Conservation (phyloP, 805 yeast species). For the Saturnispora sekii region DNA sequence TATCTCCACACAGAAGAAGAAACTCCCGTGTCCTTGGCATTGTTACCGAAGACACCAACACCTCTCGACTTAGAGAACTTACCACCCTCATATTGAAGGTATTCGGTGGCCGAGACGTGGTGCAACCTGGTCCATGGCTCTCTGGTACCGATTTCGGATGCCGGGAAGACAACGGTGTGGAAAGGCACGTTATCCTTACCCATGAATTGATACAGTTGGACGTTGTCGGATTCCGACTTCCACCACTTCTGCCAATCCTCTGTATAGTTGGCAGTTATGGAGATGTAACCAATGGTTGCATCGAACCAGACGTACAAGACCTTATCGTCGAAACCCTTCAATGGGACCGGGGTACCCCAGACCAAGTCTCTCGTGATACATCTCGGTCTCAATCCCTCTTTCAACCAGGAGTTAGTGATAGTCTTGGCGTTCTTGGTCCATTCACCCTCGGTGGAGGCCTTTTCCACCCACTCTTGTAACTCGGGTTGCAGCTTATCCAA, state of each 20-base stretch:
- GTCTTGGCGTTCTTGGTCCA: conserved; percentile 92
- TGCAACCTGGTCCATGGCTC: conserved; percentile 87
- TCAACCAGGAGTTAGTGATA: conserved; percentile 89
- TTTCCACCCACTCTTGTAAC: conserved; percentile 60
- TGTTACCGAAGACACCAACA: conserved; percentile 96
- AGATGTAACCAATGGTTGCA: conserved; percentile 93
- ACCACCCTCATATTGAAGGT: conserved; percentile 95
- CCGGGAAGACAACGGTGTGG: conserved; percentile 98
- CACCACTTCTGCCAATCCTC: conserved; percentile 45
- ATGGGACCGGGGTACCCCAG: conserved; percentile 99
- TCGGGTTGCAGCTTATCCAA: conserved; percentile 77
- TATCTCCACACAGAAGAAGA: conserved; percentile 96
- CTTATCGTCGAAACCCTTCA: conserved; percentile 75
- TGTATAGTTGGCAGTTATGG: conserved; percentile 91
- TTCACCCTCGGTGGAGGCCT: conserved; percentile 58
- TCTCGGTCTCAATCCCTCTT: conserved; percentile 86
- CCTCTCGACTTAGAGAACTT: conserved; percentile 98
- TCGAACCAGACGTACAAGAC: conserved; percentile 98
- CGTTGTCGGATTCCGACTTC: conserved; percentile 70
- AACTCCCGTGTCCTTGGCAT: conserved; percentile 87
- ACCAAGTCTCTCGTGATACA: conserved; percentile 94
- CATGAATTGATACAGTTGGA: conserved; percentile 91
- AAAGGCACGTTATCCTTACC: conserved; percentile 99
- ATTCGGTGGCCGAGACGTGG: conserved; percentile 91
- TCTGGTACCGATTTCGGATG: conserved; percentile 78